Percentiles rank a stretch among this genome's conserved stretches.
Conservation (phyloP, 495 filamentous ascomycete genomes). For the Barbatosphaeria neglecta region DNA sequence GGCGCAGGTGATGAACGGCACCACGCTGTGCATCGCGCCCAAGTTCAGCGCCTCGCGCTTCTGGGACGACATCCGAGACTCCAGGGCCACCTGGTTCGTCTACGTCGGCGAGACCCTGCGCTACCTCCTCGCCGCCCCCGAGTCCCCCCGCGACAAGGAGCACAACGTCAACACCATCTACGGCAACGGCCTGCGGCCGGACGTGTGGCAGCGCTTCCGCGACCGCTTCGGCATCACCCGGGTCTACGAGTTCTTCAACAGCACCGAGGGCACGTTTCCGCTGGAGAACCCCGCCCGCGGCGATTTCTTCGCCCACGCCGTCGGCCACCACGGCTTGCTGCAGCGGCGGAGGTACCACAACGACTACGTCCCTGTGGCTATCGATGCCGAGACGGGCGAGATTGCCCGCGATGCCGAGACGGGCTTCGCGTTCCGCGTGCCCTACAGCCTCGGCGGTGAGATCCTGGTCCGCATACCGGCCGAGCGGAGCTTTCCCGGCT, state of each 20-base stretch:
- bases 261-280: slow-evolving; percentile 49
- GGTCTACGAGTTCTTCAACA: slow-evolving; percentile 56
- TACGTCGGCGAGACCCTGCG: slow-evolving; percentile 78
- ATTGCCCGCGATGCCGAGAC: slow-evolving; percentile 53
- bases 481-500: slow-evolving; percentile 51
- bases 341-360: slow-evolving; percentile 37
- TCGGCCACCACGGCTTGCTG: slow-evolving; percentile 62
- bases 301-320: slow-evolving; percentile 47
- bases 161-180: slow-evolving; percentile 59
- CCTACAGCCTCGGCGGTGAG: slow-evolving; percentile 61
- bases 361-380: slow-evolving; percentile 51
- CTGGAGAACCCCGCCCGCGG: slow-evolving; percentile 48
- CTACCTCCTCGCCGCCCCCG: slow-evolving; percentile 61
- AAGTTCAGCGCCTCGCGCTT: slow-evolving; percentile 61
- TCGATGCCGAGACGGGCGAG: slow-evolving; percentile 55
- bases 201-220: slow-evolving; percentile 61
- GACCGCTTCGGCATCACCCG: slow-evolving; percentile 50
- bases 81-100: slow-evolving; percentile 54
- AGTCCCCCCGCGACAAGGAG: slow-evolving; percentile 48
- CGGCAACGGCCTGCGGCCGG: slow-evolving; percentile 68
- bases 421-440: slow-evolving; percentile 49
- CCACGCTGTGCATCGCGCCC: slow-evolving; percentile 54
- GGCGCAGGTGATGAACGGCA: slow-evolving; percentile 41
- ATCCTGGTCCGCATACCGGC: slow-evolving; percentile 57
- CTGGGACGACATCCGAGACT: slow-evolving; percentile 64